Evolutionary conservation across 2,329 filamentous ascomycete genomes (phyloP).

Genomic region (Pseudopyrenochaeta lycopersici): DNA sequence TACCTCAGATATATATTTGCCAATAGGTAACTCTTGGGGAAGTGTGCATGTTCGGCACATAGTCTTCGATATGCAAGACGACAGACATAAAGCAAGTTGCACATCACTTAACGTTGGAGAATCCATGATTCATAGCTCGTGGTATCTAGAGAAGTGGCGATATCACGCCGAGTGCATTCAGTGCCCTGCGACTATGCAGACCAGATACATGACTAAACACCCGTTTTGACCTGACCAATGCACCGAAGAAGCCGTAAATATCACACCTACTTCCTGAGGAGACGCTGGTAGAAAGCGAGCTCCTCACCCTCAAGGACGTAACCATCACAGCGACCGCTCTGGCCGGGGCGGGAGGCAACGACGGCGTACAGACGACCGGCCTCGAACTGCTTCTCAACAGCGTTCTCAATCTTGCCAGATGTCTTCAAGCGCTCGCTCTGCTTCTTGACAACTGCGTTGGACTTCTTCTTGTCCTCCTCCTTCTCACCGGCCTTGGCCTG

Average conservation of each 20-base stretch:
- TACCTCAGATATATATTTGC: too few relatives aligned
- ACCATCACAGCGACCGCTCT: slow-evolving; percentile 95
- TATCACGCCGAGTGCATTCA: slow-evolving; percentile 49
- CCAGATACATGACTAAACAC: slow-evolving; percentile 53
- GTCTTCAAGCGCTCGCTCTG: slow-evolving; percentile 85
- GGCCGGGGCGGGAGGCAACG: slow-evolving; percentile 89
- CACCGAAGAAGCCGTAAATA: slow-evolving; percentile 50
- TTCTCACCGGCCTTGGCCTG: slow-evolving; percentile 80
- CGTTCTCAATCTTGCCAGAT: slow-evolving; percentile 88
- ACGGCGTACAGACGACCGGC: slow-evolving; percentile 96
- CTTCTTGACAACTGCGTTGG: slow-evolving; percentile 95
- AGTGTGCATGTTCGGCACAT: too few relatives aligned
- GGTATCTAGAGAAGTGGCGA: slow-evolving; percentile 52
- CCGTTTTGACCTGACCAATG: slow-evolving; percentile 54
- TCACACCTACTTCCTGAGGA: slow-evolving; percentile 89
- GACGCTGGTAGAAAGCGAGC: slow-evolving; percentile 99
- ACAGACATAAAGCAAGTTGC: too few relatives aligned
- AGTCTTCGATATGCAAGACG: too few relatives aligned
- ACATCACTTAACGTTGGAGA: slow-evolving; percentile 41
- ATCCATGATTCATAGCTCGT: slow-evolving; percentile 49
- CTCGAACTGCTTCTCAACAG: slow-evolving; percentile 99
- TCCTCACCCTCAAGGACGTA: slow-evolving; percentile 99
- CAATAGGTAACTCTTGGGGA: too few relatives aligned
- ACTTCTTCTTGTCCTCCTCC: slow-evolving; percentile 92
- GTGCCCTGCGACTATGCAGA: slow-evolving; percentile 49